These are phyloP conservation scores for Casaregolazyma suthepensis DNA, from an alignment of 1,139 yeast genomes.

Conservation along the genomic window DNA sequence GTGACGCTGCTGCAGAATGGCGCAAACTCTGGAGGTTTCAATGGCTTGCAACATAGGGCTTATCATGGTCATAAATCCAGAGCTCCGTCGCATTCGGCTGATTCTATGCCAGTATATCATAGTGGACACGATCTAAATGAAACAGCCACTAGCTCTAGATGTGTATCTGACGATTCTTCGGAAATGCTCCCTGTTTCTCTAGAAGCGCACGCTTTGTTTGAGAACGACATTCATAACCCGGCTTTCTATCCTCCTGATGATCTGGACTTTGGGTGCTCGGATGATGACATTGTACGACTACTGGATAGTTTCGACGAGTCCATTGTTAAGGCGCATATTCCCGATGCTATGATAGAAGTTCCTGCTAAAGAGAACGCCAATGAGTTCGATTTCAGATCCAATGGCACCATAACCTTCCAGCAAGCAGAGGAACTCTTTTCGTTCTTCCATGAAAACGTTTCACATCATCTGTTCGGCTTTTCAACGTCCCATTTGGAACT, in stretches of 20 bases:
- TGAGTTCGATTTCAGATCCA: slow-evolving; percentile 10
- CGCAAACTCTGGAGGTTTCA: not conserved
- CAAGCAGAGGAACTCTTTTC: slow-evolving; percentile 49
- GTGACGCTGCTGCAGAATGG: slow-evolving; percentile 24
- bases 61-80: not conserved
- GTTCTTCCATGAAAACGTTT: slow-evolving; percentile 50
- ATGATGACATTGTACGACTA: not conserved
- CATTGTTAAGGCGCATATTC: not conserved
- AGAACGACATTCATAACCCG: not conserved
- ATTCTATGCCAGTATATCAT: not conserved
- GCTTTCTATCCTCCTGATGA: not conserved
- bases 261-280: not conserved
- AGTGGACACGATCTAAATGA: not conserved
- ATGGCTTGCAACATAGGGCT: not conserved
- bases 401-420: slow-evolving; percentile 21
- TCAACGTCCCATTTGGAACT: slow-evolving; percentile 48
- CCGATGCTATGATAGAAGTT: not conserved
- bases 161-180: not conserved
- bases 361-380: not conserved
- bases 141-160: not conserved
- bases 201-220: not conserved
- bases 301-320: not conserved
- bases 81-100: not conserved
- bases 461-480: slow-evolving; percentile 64
- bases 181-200: not conserved